Evolutionary conservation across 2,329 filamentous ascomycete species (phyloP).

Genomic region (Herpomyces periplanetae): DNA sequence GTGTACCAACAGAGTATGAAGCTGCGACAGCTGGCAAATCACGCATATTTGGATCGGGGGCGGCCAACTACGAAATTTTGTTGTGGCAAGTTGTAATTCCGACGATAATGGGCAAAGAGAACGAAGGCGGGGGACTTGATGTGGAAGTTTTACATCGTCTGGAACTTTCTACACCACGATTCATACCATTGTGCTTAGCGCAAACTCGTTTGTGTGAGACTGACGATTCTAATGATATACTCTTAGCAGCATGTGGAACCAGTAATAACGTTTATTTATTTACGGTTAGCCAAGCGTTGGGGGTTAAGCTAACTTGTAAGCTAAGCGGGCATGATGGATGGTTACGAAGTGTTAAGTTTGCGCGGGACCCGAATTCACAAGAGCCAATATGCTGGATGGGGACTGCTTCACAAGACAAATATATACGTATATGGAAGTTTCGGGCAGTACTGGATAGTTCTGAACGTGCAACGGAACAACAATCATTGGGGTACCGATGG

Average conservation of each 20-base stretch:
- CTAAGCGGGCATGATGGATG: slow-evolving; percentile 73
- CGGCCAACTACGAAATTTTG: slow-evolving; percentile 20
- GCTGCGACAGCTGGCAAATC: slow-evolving; percentile 11
- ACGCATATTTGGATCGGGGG: slow-evolving; percentile 15
- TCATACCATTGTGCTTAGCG: slow-evolving; percentile 41
- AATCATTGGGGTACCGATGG: slow-evolving; percentile 15
- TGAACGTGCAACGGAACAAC: slow-evolving; percentile 15
- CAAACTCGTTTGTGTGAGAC: slow-evolving; percentile 21
- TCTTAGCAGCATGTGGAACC: slow-evolving; percentile 58
- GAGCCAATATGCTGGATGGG: slow-evolving; percentile 36
- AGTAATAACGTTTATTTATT: slow-evolving; percentile 45
- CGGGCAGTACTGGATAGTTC: slow-evolving; percentile 21
- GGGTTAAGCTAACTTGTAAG: slow-evolving; percentile 21
- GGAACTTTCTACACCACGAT: slow-evolving; percentile 35
- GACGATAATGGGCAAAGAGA: slow-evolving; percentile 4
- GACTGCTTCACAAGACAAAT: slow-evolving; percentile 88
- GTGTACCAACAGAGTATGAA: no score
- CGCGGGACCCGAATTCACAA: slow-evolving; percentile 15
- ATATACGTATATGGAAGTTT: slow-evolving; percentile 67
- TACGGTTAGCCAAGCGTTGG: slow-evolving; percentile 14
- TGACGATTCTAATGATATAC: slow-evolving; percentile 13
- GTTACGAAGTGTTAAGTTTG: slow-evolving; percentile 54
- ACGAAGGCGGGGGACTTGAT: slow-evolving; percentile 16
- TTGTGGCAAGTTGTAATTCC: slow-evolving; percentile 20
- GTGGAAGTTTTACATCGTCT: slow-evolving; percentile 29